Conservation (phyloP, 2,329 filamentous ascomycete species). For the Neofusicoccum umdonicola region DNA sequence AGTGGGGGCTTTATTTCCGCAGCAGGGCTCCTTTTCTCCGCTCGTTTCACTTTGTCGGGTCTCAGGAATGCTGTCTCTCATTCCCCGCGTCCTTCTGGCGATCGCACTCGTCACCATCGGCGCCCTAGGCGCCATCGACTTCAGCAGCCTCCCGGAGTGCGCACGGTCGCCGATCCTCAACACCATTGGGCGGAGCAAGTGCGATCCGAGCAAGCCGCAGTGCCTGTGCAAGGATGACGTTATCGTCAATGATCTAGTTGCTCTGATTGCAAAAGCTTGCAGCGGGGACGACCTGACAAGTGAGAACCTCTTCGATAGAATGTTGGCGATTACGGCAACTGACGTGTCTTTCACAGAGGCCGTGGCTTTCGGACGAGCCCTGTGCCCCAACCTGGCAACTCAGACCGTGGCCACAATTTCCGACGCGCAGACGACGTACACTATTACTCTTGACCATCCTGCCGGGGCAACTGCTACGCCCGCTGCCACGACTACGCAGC, state of each 20-base stretch:
- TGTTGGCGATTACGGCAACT: background rate
- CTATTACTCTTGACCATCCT: background rate
- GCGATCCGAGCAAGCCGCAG: slow-evolving; percentile 12
- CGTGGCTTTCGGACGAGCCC: background rate
- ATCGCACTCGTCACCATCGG: background rate
- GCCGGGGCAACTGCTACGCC: background rate
- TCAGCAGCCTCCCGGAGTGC: slow-evolving; percentile 11
- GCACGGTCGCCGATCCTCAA: slow-evolving; percentile 11
- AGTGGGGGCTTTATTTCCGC: too few species aligned
- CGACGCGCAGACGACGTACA: background rate
- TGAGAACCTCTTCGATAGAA: background rate
- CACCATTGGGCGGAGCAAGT: slow-evolving; percentile 12
- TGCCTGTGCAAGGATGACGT: slow-evolving; percentile 13
- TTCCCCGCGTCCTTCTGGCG: background rate
- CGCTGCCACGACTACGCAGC: background rate
- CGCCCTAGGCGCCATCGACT: background rate
- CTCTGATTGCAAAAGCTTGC: background rate
- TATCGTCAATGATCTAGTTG: background rate
- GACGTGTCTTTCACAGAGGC: background rate
- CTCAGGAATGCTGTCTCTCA: slow-evolving; percentile 11
- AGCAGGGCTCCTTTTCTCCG: too few species aligned
- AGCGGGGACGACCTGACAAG: slow-evolving; percentile 1
- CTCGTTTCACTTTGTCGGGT: background rate
- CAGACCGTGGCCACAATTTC: background rate
- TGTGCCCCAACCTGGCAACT: slow-evolving; percentile 1